Evolutionary conservation across 257 asterid species (phyloP), one percentile per base, ranked within the genome.

Genomic region (Phtheirospermum japonicum): DNA sequence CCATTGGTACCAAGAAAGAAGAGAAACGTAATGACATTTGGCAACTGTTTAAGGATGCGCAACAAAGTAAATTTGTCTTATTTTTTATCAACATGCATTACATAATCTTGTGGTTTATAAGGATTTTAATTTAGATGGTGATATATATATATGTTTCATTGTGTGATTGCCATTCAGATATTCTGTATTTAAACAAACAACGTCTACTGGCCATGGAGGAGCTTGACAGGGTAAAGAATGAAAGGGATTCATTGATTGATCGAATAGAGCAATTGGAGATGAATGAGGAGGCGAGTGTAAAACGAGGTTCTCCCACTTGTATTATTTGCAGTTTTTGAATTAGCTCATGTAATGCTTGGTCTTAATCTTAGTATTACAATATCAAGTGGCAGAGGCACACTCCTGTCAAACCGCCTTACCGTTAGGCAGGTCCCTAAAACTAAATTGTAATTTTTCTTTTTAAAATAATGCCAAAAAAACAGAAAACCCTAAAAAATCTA

Each of bases 21-120:
- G 78, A 70, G 67, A 85, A 80, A 65, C 80, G 26, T 32, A 72
- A 37, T 64, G 87, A 82, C 70, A 68, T 89, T 54, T 79, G 90
- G 96, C 43, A 78, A 68, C 85, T 89, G 64, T 89, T 86, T 64
- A 70, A 61, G 71, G 87, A 89, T 77, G 96, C 96, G 58, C 90
- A 86, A 67, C 79, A 67, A 65, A 89, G 96, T 86, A 63, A 48
- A 88, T 70, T 26, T 54, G 51, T 36, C 50, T 64, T 58, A 49
- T 43, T 37, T 52, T 64, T 37, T 48, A 33, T 64, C 31, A 33
- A 34, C 20, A 18, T 45, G 19, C 39, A 53, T 63, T 42, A 11
- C 43, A 57, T 58, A 50, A 10, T 36, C 60, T 49, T 46, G 53
- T 49, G 45, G 12, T 28, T 63, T 33, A 57, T 60, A 33, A 11